phyloP scores from a whole-genome alignment of 1,284 basidiomycete species.

The Anthracocystis panici-leucophaei region DNA sequence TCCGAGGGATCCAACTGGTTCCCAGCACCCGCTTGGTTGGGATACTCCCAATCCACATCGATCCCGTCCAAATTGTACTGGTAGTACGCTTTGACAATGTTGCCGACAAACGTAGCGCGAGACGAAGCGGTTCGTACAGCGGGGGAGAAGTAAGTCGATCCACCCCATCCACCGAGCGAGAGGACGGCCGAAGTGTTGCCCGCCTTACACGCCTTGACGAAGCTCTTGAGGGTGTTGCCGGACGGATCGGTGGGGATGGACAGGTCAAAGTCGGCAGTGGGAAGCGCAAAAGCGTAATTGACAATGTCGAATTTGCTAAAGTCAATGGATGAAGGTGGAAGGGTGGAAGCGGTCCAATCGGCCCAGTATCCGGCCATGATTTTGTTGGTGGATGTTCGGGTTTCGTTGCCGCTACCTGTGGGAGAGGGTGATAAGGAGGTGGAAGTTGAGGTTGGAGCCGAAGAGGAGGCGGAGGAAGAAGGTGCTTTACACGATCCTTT shows the following conservation, averaged over 20 bases:
- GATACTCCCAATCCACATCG: conserved; percentile 75
- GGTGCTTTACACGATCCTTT: conserved; percentile 28
- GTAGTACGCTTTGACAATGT: conserved; percentile 70
- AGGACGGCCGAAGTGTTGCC: conserved; percentile 50
- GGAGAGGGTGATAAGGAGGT: not conserved
- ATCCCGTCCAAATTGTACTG: conserved; percentile 74
- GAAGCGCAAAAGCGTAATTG: conserved; percentile 62
- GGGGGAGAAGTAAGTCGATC: conserved; percentile 52
- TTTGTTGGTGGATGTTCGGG: conserved; percentile 25
- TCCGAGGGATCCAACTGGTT: conserved; percentile 64
- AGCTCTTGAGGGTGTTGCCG: conserved; percentile 23
- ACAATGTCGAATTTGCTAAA: conserved; percentile 59
- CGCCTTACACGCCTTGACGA: conserved; percentile 51
- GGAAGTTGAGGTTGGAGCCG: conserved; percentile 4
- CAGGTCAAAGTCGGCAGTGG: conserved; percentile 42
- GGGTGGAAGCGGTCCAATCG: conserved; percentile 44
- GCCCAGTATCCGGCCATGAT: conserved; percentile 60
- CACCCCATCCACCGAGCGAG: conserved; percentile 60
- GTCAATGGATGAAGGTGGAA: conserved; percentile 52
- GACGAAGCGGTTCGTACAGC: conserved; percentile 41
- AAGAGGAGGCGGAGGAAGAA: conserved; percentile 7
- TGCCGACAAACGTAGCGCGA: conserved; percentile 41
- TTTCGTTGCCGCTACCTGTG: conserved; percentile 1
- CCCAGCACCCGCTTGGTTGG: conserved; percentile 18
- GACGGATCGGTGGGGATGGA: conserved; percentile 42